phyloP scores from a whole-genome alignment of 2,329 filamentous ascomycete genomes.

The Fonsecaea nubica region DNA sequence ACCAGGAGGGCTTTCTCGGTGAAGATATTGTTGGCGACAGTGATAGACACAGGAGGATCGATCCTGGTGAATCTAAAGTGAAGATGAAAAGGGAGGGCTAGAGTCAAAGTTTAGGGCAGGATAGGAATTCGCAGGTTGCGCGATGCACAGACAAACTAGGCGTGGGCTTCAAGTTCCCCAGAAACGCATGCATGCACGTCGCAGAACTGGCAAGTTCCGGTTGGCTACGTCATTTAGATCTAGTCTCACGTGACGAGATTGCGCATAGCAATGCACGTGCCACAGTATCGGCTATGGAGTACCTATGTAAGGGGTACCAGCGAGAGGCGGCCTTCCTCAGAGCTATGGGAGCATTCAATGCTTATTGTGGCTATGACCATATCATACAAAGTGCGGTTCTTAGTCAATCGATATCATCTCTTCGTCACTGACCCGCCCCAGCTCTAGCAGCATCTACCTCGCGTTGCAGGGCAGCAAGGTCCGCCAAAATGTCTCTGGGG shows the following conservation, averaged over 20 bases:
- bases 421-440: constrained; percentile 33
- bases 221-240: constrained; percentile 6
- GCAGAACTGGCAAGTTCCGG: constrained; percentile 8
- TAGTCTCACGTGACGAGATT: neutral
- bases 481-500: constrained; percentile 70
- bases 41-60: neutral
- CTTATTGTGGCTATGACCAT: constrained; percentile 10
- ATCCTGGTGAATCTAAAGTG: neutral
- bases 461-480: constrained; percentile 72
- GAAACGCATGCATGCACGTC: constrained; percentile 11
- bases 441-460: constrained; percentile 74
- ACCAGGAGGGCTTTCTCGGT: neutral
- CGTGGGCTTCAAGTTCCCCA: constrained; percentile 5
- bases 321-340: neutral
- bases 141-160: neutral
- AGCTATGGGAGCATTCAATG: neutral
- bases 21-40: neutral
- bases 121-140: constrained; percentile 5
- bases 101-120: neutral
- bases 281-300: no score
- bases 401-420: constrained; percentile 15
- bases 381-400: constrained; percentile 17
- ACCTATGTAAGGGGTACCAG: neutral
- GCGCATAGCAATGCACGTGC: neutral
- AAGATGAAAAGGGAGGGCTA: neutral